Base-by-base conservation (phyloP, 331 rosid species). In the Rhamnella rubrinervis region DNA sequence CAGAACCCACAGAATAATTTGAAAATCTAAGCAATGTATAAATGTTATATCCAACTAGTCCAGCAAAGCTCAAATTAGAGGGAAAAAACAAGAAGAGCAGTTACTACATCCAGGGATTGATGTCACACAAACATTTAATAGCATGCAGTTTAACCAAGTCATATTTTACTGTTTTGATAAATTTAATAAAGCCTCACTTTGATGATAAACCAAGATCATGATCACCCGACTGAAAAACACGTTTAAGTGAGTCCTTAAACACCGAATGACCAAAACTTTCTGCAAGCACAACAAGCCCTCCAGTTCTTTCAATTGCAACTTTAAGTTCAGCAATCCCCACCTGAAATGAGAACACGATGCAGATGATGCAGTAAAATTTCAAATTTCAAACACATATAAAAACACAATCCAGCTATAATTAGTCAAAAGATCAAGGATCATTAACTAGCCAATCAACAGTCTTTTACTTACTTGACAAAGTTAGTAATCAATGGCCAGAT, bases 251-350 rank as follows among this genome's bases (percentile, higher is more conserved):
- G 65, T 91, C 96, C 83, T 89, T 95, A 71, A 95, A 95, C 53
- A 95, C 96, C 2, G 81, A 77, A 78, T 95, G 99, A 44, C 99
- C 96, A 83, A 91, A 95, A 91, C 99, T 95, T 80, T 95, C 99
- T 37, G 97, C 91, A 62, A 95, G 96, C 71, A 91, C 96, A 77
- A 91, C 96, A 63, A 95, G 89, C 71, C 99, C 99, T 55, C 99
- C 99, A 12, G 93, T 89, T 78, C 84, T 91, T 81, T 95, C 99
- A 78, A 95, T 91, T 20, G 92, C 96, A 76, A 86, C 84, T 86
- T 95, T 95, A 71, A 95, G 88, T 84, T 95, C 99, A 55, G 97
- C 99, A 85, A 95, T 82, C 21, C 99, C 99, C 71, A 95, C 97
- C 99, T 95, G 84, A 57, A 53, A 71, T 60, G 41, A 67, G 18